Percentiles rank a stretch among this genome's conserved stretches.
Conservation (phyloP, 140 eudicot species). For the Bidens hawaiensis region DNA sequence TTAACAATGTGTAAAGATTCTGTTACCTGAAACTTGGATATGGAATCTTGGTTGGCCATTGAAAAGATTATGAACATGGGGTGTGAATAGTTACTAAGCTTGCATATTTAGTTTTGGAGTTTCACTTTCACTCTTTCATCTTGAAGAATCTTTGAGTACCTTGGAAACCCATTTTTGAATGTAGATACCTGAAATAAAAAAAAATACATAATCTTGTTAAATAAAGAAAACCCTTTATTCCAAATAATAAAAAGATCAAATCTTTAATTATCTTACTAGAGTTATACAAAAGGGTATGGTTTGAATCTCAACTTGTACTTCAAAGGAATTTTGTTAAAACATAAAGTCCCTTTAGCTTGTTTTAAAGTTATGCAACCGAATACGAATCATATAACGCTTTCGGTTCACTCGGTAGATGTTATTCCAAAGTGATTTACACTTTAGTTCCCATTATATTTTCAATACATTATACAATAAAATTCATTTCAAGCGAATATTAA, state of each 20-base stretch:
- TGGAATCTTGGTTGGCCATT: constrained; percentile 34
- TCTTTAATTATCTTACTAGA: constrained; percentile 19
- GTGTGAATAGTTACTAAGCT: constrained; percentile 19
- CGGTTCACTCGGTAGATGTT: not conserved
- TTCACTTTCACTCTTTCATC: constrained; percentile 62
- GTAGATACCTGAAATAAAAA: constrained; percentile 59
- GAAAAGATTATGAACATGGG: constrained; percentile 32
- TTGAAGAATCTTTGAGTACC: constrained; percentile 61
- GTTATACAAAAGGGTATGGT: constrained; percentile 16
- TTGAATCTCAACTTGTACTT: constrained; percentile 10
- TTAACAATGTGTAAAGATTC: constrained; percentile 16
- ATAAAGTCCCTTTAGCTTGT: not conserved
- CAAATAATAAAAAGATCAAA: constrained; percentile 14
- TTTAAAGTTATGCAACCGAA: not conserved
- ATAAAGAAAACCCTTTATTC: constrained; percentile 14
- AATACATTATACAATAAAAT: not conserved
- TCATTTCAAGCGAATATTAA: not conserved
- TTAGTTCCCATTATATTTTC: not conserved
- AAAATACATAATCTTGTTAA: constrained; percentile 5
- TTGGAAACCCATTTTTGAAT: constrained; percentile 72
- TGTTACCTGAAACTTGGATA: constrained; percentile 57
- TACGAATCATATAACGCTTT: not conserved
- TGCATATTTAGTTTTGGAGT: constrained; percentile 25
- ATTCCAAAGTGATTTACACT: not conserved
- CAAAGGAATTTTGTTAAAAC: not conserved